Evolutionary conservation across 73 alveolate genomes (phyloP).

Genomic region (Halteria grandinella): DNA sequence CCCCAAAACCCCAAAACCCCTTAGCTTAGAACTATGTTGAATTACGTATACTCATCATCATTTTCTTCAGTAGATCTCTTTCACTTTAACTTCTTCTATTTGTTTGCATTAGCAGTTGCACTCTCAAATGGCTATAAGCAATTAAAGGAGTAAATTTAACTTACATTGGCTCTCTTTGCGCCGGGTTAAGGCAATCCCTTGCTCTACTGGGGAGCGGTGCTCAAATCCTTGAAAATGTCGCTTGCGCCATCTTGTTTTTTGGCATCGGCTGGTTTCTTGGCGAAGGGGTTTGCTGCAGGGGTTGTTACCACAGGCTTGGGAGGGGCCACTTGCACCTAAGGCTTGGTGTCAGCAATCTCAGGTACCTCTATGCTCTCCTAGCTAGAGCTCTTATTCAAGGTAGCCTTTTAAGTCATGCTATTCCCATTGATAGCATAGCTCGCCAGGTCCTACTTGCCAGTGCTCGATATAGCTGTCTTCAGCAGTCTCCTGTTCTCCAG

Average conservation of each 20-base stretch:
- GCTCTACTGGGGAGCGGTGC: conserved; percentile 5
- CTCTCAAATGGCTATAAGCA: conserved; percentile 3
- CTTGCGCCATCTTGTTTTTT: not conserved
- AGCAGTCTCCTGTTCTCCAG: not conserved
- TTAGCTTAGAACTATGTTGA: conserved; percentile 3
- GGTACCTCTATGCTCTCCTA: not conserved
- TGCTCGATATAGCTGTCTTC: not conserved
- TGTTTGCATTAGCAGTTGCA: not conserved
- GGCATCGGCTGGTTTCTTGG: not conserved
- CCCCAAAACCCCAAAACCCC: conserved; percentile 1
- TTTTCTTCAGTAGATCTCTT: too few species aligned
- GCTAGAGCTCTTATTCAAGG: not conserved
- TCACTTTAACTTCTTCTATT: conserved; percentile 24
- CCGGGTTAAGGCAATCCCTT: not conserved
- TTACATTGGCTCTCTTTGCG: conserved; percentile 1
- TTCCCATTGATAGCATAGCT: not conserved
- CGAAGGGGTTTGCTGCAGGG: not conserved
- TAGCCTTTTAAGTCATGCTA: not conserved
- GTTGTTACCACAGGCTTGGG: not conserved
- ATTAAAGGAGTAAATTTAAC: not conserved
- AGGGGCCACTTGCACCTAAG: not conserved
- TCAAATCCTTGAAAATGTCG: conserved; percentile 30
- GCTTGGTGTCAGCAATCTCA: not conserved
- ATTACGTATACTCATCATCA: too few species aligned
- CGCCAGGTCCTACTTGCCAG: not conserved